phyloP scores from a whole-genome alignment of 2,329 filamentous ascomycete species.

The Macrophomina pseudophaseolina region DNA sequence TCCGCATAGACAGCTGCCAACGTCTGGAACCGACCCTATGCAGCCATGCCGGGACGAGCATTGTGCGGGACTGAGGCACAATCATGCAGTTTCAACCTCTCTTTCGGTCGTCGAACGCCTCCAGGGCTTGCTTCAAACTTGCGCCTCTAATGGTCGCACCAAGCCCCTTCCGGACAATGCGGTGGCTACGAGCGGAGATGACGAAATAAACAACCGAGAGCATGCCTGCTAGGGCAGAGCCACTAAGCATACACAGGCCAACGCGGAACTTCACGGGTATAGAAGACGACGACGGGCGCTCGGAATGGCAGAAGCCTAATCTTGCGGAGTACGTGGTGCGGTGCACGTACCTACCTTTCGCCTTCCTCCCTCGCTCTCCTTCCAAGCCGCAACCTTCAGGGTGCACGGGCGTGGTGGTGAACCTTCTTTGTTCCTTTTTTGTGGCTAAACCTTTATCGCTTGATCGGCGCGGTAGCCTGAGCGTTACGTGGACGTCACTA shows the following conservation, averaged over 20 bases:
- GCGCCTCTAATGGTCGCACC: background rate
- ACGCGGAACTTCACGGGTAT: too few relatives aligned
- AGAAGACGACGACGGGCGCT: background rate
- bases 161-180: background rate
- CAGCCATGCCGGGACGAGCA: background rate
- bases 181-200: background rate
- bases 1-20: too few relatives aligned
- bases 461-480: background rate
- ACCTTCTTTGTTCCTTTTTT: background rate
- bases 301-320: constrained; percentile 1
- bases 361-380: background rate
- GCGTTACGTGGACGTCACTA: background rate
- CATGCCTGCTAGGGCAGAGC: background rate
- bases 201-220: background rate
- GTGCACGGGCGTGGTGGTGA: background rate
- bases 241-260: background rate
- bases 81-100: background rate
- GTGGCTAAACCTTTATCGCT: background rate
- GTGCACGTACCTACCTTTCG: constrained; percentile 5
- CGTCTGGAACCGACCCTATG: too few relatives aligned
- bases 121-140: background rate
- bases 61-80: background rate
- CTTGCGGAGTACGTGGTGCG: background rate
- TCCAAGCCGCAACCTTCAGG: background rate
- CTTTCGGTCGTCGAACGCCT: background rate